These are phyloP conservation scores for Farysia itapuensis DNA, from an alignment of 1,284 basidiomycete genomes.

Conservation along the genomic window DNA sequence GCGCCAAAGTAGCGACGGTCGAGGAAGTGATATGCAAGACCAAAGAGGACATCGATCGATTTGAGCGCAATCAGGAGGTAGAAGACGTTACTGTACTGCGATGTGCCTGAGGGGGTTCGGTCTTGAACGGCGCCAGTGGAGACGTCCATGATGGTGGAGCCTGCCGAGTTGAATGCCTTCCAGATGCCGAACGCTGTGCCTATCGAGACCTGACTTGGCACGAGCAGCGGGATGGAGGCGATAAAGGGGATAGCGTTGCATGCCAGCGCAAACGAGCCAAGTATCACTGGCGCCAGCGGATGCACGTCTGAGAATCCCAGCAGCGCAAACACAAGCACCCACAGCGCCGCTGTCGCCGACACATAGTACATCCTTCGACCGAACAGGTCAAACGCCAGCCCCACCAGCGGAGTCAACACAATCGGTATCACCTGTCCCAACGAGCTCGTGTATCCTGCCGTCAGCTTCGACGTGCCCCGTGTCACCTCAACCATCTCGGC, in stretches of 20 bases:
- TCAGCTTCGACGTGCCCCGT: conserved; percentile 59
- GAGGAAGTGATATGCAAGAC: conserved; percentile 56
- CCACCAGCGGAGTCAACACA: conserved; percentile 60
- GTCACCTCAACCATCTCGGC: conserved; percentile 62
- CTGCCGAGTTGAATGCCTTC: conserved; percentile 60
- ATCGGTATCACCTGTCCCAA: conserved; percentile 62
- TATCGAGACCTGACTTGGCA: conserved; percentile 59
- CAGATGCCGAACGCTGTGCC: conserved; percentile 63
- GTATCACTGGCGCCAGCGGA: conserved; percentile 59
- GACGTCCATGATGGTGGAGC: conserved; percentile 60
- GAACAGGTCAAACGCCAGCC: conserved; percentile 47
- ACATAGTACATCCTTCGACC: conserved; percentile 48
- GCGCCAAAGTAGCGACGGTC: conserved; percentile 57
- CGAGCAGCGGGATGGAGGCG: conserved; percentile 61
- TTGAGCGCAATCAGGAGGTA: conserved; percentile 63
- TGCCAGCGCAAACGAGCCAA: conserved; percentile 60
- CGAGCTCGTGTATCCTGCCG: conserved; percentile 62
- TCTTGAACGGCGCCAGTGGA: conserved; percentile 62
- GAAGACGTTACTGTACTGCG: conserved; percentile 60
- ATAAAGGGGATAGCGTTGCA: conserved; percentile 61
- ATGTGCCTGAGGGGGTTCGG: conserved; percentile 40
- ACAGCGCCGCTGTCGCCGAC: conserved; percentile 56
- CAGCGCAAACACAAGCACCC: conserved; percentile 61
- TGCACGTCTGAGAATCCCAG: conserved; percentile 61
- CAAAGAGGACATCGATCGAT: conserved; percentile 58